Base-by-base conservation (phyloP, 2,329 filamentous ascomycete species). In the Cladosporium halotolerans region DNA sequence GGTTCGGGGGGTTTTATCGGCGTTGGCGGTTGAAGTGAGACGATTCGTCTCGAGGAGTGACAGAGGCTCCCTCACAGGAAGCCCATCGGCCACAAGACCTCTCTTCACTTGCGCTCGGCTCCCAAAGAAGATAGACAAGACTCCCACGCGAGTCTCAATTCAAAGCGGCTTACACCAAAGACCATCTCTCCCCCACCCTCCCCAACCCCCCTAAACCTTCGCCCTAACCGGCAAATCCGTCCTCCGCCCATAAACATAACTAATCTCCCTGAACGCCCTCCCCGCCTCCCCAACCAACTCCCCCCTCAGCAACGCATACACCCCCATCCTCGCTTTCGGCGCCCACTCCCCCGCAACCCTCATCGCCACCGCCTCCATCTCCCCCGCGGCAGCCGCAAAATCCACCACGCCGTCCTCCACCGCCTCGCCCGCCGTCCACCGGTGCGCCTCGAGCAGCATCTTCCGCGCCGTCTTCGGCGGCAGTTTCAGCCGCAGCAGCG, bases 391-490 rank as follows among this genome's bases (percentile, higher is more conserved):
- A 3, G 74, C 75, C 55, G 80, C 63, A 43, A 69, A 72, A 65
- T 81, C 78, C 4, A 81, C 78, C 53, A 81, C 75, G 0, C 78
- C 78, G 62, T 80, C 78, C 54, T 69, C 63, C 5, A 77, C 55
- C 2, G 78, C 78, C 55, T 77, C 71, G 55, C 73, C 69, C 0
- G 75, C 77, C 0, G 78, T 81, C 77, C 76, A 81, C 38, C 66
- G 69, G 53, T 81, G 75, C 14, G 77, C 79, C 60, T 81, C 78
- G 3, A 80, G 68, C 31, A 81, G 63, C 77, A 81, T 80, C 60
- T 78, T 79, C 4, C 77, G 66, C 11, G 78, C 77, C n/a, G 80
- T 64, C 43, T 73, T 69, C 9, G 77, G 76, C 0, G 65, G 69
- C 2, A 81, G 69, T 60, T 81, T 81, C 7, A 79, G 66, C 1